Evolutionary conservation across 2,329 filamentous ascomycete genomes (phyloP).

Genomic region (Phyllosticta capitalensis): DNA sequence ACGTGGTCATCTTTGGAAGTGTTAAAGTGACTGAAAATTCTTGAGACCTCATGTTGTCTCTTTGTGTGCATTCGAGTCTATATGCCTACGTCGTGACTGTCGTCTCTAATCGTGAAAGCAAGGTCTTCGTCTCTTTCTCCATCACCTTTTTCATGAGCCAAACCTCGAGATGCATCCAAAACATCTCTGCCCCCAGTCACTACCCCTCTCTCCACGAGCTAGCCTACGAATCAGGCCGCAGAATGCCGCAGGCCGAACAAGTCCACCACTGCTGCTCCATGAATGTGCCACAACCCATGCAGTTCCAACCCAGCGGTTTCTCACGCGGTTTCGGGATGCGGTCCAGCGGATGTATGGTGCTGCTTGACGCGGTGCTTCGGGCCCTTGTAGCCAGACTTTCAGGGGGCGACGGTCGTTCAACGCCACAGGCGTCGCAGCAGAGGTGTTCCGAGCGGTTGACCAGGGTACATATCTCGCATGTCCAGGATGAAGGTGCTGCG

Average conservation of each 20-base stretch:
- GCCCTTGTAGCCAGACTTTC: conserved; percentile 17
- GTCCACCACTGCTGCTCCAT: conserved; percentile 60
- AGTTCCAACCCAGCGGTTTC: conserved; percentile 50
- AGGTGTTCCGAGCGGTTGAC: conserved; percentile 51
- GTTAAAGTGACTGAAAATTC: too few relatives aligned
- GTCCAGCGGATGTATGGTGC: conserved; percentile 16
- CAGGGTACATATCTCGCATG: conserved; percentile 52
- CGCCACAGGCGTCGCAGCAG: conserved; percentile 50
- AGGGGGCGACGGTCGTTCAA: conserved; percentile 42
- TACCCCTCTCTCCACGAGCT: too few relatives aligned
- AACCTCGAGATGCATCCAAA: too few relatives aligned
- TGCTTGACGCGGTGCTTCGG: conserved; percentile 19
- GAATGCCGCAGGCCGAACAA: conserved; percentile 46
- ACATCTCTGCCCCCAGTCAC: too few relatives aligned
- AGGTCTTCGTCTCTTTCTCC: too few relatives aligned
- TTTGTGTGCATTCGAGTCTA: too few relatives aligned
- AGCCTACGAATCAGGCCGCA: background rate
- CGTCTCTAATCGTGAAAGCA: too few relatives aligned
- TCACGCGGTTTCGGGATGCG: conserved; percentile 23
- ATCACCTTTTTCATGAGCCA: too few relatives aligned
- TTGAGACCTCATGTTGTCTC: too few relatives aligned
- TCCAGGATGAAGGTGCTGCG: conserved; percentile 37
- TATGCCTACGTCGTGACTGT: too few relatives aligned
- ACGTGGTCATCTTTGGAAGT: too few relatives aligned
- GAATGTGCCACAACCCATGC: conserved; percentile 47